Evolutionary conservation across 1,284 basidiomycete genomes (phyloP), one percentile per base, ranked within the genome.

Genomic region (Boletus mariae): DNA sequence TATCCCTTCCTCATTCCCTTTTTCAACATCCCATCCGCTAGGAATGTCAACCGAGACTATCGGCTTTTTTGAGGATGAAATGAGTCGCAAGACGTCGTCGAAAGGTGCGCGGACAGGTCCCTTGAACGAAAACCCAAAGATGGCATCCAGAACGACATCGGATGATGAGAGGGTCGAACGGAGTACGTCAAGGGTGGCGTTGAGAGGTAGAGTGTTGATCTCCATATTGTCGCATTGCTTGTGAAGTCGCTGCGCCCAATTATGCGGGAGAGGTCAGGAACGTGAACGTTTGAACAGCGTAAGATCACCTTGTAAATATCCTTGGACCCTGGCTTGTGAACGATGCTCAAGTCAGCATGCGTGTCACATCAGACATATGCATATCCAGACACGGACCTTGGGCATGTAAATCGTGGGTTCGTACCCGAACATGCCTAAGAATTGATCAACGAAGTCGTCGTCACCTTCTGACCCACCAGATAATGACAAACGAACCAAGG

Each of bases 41-140:
- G 97, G 97, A 52, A 99, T 95, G 68, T 99, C 97, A 7, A 98
- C 89, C 1, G 89, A 92, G 23, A 97, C 82, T 61, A 96, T 89
- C 0, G 94, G 92, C 12, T 88, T 72, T 4, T 76, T 71, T 6
- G 86, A 85, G 25, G 75, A 66, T 1, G 82, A 77, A 48, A 99
- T 76, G 3, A 88, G 74, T 1, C 82, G 77, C 2, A 99, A 78
- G 13, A 87, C 85, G 0, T 71, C 65, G 62, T 93, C 85, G 71
- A 98, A 99, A 0, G 97, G 97, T 3, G 88, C 74, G 11, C 97
- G 86, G 5, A 94, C 79, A 25, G 94, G 94, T 1, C 81, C 89
- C 61, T 90, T 80, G 82, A 98, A 99, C 1, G 94, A 97, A 75
- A 99, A 99, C 4, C 97, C 96, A 62, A 99, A 99, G 57, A 99